These are phyloP conservation scores for Senna siamea DNA, from an alignment of 306 rosid species.

Conservation along the genomic window DNA sequence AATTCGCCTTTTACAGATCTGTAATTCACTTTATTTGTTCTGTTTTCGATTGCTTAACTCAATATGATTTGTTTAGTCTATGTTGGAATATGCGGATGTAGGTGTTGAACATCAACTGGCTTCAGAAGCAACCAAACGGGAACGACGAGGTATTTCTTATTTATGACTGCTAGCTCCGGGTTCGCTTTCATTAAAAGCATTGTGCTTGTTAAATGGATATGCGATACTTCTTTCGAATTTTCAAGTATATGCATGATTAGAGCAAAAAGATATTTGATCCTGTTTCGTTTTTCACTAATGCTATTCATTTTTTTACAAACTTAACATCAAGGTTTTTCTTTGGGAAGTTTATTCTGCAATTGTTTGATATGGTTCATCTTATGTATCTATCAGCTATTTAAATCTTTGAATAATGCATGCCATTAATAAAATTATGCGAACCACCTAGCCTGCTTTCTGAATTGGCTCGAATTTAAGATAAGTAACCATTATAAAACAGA, in stretches of 20 bases:
- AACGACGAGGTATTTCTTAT: conserved; percentile 73
- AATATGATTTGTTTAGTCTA: conserved; percentile 19
- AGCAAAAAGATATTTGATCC: background rate
- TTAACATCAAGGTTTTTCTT: background rate
- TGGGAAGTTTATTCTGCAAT: conserved; percentile 14
- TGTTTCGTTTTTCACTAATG: background rate
- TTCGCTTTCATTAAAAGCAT: background rate
- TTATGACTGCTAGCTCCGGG: background rate
- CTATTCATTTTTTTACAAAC: background rate
- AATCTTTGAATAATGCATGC: background rate
- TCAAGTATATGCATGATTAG: background rate
- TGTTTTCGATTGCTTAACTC: conserved; percentile 10
- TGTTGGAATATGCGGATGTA: conserved; percentile 14
- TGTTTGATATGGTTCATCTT: background rate
- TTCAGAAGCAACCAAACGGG: conserved; percentile 88
- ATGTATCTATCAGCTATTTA: background rate
- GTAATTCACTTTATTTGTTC: conserved; percentile 5
- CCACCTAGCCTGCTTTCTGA: background rate
- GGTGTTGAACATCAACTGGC: conserved; percentile 87
- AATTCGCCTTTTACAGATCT: conserved; percentile 36
- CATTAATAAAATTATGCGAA: background rate
- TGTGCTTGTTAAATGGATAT: background rate
- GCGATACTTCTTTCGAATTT: background rate
- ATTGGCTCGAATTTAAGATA: background rate
- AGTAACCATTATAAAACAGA: background rate